These are phyloP conservation scores for Arthrobotrys iridis DNA, from an alignment of 2,329 filamentous ascomycete species.

Conservation along the genomic window DNA sequence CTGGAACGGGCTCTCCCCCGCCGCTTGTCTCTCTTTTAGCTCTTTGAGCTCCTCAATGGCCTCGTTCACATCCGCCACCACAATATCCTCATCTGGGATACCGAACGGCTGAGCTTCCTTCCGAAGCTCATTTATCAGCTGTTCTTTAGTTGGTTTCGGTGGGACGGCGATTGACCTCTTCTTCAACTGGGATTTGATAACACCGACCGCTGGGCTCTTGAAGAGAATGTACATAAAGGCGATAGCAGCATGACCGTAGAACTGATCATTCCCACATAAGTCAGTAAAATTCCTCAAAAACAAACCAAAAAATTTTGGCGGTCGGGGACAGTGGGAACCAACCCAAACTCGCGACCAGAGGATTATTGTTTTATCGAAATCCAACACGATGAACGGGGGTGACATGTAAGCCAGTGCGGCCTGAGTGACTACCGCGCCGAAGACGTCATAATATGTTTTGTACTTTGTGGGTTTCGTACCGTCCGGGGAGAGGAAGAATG, in stretches of 20 bases:
- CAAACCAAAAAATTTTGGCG: no score
- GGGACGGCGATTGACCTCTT: slow-evolving; percentile 16
- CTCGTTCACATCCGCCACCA: slow-evolving; percentile 50
- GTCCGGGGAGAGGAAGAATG: slow-evolving; percentile 83
- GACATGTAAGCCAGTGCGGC: slow-evolving; percentile 83
- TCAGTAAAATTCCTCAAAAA: no score
- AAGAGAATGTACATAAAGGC: slow-evolving; percentile 76
- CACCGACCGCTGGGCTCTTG: slow-evolving; percentile 76
- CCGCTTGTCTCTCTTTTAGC: slow-evolving; percentile 30
- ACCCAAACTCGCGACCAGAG: slow-evolving; percentile 78
- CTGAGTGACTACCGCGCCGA: slow-evolving; percentile 80
- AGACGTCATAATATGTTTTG: slow-evolving; percentile 88
- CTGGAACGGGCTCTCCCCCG: slow-evolving; percentile 27
- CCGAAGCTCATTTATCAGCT: slow-evolving; percentile 19
- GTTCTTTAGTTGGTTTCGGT: slow-evolving; percentile 22
- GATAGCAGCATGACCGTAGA: slow-evolving; percentile 80
- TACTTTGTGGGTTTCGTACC: slow-evolving; percentile 73
- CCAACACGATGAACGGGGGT: slow-evolving; percentile 84
- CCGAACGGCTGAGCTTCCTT: slow-evolving; percentile 58
- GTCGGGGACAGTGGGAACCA: no score
- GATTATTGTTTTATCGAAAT: slow-evolving; percentile 73
- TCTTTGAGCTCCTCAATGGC: slow-evolving; percentile 52
- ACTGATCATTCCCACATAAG: slow-evolving; percentile 73
- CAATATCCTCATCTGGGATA: slow-evolving; percentile 58
- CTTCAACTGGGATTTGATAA: slow-evolving; percentile 51